A percentile compares a stretch with the other conserved stretches of the same genome.
Conservation (phyloP, 305 asterid species). For the Solanum hybrid region DNA sequence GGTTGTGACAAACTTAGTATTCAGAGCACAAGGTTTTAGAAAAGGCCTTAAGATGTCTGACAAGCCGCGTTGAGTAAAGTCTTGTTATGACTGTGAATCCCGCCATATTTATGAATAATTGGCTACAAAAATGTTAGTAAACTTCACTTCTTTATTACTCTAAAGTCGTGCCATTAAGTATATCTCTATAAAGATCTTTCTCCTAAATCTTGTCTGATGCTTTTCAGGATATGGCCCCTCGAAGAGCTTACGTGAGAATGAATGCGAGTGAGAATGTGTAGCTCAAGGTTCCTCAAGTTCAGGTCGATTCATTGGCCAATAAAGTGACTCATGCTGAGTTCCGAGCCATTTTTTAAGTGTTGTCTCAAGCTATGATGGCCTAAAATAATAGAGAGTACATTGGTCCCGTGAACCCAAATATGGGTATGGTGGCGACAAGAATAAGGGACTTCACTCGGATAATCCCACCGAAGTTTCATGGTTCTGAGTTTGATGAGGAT, state of each 20-base stretch:
- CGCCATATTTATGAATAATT: not conserved
- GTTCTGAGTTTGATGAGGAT: not conserved
- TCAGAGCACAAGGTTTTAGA: not conserved
- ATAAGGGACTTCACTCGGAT: not conserved
- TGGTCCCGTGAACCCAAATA: not conserved
- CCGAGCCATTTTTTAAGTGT: accelerated
- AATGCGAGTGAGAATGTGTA: not conserved
- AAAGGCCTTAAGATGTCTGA: not conserved
- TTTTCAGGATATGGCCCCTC: not conserved
- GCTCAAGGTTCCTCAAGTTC: not conserved
- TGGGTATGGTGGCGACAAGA: not conserved
- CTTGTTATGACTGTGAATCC: not conserved
- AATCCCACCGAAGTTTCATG: not conserved
- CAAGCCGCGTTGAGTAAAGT: not conserved
- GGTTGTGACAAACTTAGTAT: not conserved
- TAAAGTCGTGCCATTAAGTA: not conserved
- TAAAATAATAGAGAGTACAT: not conserved
- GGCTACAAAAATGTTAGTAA: not conserved
- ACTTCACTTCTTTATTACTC: not conserved
- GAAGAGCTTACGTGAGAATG: not conserved
- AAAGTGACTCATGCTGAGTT: not conserved
- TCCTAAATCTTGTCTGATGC: not conserved
- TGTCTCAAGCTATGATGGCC: not conserved
- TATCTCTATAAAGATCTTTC: not conserved
- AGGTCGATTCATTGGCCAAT: not conserved